phyloP scores from a whole-genome alignment of 2,329 filamentous ascomycete genomes.

The Colletotrichum spaethianum region DNA sequence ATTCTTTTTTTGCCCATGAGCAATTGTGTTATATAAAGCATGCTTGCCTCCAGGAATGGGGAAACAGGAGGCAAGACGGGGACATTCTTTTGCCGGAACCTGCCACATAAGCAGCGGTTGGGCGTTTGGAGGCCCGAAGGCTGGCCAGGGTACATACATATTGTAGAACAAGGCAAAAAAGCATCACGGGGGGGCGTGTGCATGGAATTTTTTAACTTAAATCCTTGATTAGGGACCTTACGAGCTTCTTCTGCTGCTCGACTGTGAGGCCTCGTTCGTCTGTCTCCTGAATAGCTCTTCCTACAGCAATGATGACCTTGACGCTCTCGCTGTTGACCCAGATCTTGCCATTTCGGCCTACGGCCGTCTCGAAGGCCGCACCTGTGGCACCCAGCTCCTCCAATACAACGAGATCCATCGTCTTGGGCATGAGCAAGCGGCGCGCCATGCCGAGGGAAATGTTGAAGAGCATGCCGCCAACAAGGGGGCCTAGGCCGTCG shows the following conservation, averaged over 20 bases:
- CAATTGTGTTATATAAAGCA: slow-evolving; percentile 17
- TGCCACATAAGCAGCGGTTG: slow-evolving; percentile 4
- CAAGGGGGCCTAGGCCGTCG: slow-evolving; percentile 88
- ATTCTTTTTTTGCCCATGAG: slow-evolving; percentile 16
- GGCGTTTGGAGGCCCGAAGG: slow-evolving; percentile 31
- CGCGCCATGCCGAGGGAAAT: slow-evolving; percentile 88
- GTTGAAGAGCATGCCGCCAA: slow-evolving; percentile 87
- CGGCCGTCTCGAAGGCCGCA: slow-evolving; percentile 91
- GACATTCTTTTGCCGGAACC: slow-evolving; percentile 24
- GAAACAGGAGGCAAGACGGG: background rate
- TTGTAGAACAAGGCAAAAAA: slow-evolving; percentile 37
- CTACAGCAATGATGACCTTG: slow-evolving; percentile 82
- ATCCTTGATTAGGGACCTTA: slow-evolving; percentile 75
- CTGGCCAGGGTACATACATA: slow-evolving; percentile 29
- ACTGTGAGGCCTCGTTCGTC: slow-evolving; percentile 76
- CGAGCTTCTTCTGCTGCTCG: slow-evolving; percentile 79
- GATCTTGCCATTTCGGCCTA: slow-evolving; percentile 91
- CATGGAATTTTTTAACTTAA: slow-evolving; percentile 56
- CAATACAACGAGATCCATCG: slow-evolving; percentile 77
- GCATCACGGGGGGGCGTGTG: slow-evolving; percentile 36
- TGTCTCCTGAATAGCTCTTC: slow-evolving; percentile 82
- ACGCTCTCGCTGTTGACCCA: slow-evolving; percentile 89
- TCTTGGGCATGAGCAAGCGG: slow-evolving; percentile 77
- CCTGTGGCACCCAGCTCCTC: slow-evolving; percentile 84
- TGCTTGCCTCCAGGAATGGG: slow-evolving; percentile 1